Evolutionary conservation across 148 eudicot genomes (phyloP), one percentile per base, ranked within the genome.

Genomic region (Mesembryanthemum crystallinum): DNA sequence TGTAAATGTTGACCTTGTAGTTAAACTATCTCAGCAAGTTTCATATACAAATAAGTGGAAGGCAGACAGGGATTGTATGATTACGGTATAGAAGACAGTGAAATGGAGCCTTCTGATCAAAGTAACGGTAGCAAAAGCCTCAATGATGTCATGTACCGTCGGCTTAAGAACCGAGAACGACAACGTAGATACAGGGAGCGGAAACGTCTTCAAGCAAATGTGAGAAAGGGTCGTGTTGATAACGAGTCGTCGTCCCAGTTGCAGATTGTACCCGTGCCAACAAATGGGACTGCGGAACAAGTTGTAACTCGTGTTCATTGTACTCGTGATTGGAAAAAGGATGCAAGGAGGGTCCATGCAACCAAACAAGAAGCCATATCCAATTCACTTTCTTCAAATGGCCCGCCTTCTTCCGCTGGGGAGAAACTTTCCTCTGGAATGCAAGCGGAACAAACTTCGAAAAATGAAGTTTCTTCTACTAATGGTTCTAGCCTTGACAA

Each of bases 141-240:
- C 71, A 81, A 80, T 65, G 98, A 94, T 33, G 73, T 81, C 28
- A 83, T 91, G 87, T 68, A 80, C 64, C 95, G 91, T 14, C 87
- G 97, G 75, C 32, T 89, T 73, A 92, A 94, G 78, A 92, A 90
- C 76, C 84, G 98, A 59, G 98, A 94, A 81, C 86, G 95, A 23
- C 98, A 94, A 72, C 98, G 98, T 55, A 91, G 98, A 80, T 94
- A 94, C 81, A 90, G 98, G 86, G 91, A 87, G 35, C 81, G 97
- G 24, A 94, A 94, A 78, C 91, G 98, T 35, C 88, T 88, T n/a
- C 80, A 85, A 81, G 80, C 83, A 33, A 87, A 81, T 67, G 75
- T 37, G 74, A 82, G 74, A 79, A 79, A 80, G 58, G 77, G 49
- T 69, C 24, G 43, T 62, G 69, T 52, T 61, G 27, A 35, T 39